Percentiles rank a stretch among this genome's conserved stretches.
These are phyloP conservation scores for rapeseed (Brassica napus) DNA, from an alignment of 345 rosid species.

Conservation along the genomic window Da-Ae NC_063451.1:29768501-29769000, in stretches of 20 bases:
- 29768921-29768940: conserved; percentile 9
- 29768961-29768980: neutral
- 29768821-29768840: conserved; percentile 31
- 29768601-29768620: neutral
- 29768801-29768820: conserved; percentile 32
- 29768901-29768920: conserved; percentile 34
- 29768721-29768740: neutral
- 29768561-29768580: neutral
- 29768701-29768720: conserved; percentile 15
- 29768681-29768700: neutral
- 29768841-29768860: conserved; percentile 30
- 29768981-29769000: too few species aligned
- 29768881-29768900: conserved; percentile 39
- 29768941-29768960: conserved; percentile 1
- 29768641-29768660: neutral
- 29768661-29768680: conserved; percentile 14
- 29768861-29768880: conserved; percentile 30
- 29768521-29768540: conserved; percentile 14
- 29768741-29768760: conserved; percentile 14
- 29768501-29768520: neutral
- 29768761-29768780: conserved; percentile 5
- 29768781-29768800: conserved; percentile 9
- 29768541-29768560: conserved; percentile 6
- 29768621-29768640: neutral
- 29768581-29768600: conserved; percentile 22